Percentiles rank a stretch among this genome's conserved stretches.
Conservation (phyloP, 768 basidiomycete genomes). For the Mycena filopes region DNA sequence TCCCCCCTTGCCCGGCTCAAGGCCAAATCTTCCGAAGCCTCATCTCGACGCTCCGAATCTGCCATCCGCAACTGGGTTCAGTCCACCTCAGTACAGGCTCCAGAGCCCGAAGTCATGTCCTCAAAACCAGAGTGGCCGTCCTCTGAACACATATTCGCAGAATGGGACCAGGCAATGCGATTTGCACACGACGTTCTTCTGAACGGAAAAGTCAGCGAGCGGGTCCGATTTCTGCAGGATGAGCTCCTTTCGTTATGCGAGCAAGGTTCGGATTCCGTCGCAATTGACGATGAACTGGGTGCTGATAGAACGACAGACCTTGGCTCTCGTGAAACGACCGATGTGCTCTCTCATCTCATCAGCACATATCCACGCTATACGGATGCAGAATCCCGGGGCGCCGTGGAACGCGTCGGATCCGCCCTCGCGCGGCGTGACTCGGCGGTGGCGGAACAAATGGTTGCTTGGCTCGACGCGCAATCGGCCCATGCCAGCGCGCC, state of each 20-base stretch:
- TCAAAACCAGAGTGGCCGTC: slow-evolving; percentile 31
- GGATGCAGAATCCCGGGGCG: slow-evolving; percentile 75
- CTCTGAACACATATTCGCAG: slow-evolving; percentile 19
- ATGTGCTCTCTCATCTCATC: slow-evolving; percentile 78
- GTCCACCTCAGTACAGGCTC: slow-evolving; percentile 8
- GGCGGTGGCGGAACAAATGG: slow-evolving; percentile 25
- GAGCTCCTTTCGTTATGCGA: slow-evolving; percentile 31
- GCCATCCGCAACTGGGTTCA: slow-evolving; percentile 26
- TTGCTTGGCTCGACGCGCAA: slow-evolving; percentile 33
- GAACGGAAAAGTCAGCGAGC: slow-evolving; percentile 31
- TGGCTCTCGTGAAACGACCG: slow-evolving; percentile 41
- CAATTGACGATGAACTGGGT: neutral
- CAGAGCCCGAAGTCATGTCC: slow-evolving; percentile 21
- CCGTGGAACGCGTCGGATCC: slow-evolving; percentile 74
- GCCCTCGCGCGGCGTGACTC: slow-evolving; percentile 70
- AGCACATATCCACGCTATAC: slow-evolving; percentile 83
- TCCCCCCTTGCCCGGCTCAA: slow-evolving; percentile 30
- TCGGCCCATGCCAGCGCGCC: slow-evolving; percentile 33
- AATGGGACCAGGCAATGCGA: slow-evolving; percentile 34
- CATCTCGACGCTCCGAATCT: slow-evolving; percentile 14
- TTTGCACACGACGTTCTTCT: slow-evolving; percentile 29
- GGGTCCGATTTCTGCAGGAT: slow-evolving; percentile 30
- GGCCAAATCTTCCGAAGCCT: slow-evolving; percentile 16
- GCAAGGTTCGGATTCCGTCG: slow-evolving; percentile 21
- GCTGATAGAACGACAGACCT: slow-evolving; percentile 23